Conservation (phyloP, 1,284 basidiomycete species). For the Apiotrichum mycotoxinovorans region DNA sequence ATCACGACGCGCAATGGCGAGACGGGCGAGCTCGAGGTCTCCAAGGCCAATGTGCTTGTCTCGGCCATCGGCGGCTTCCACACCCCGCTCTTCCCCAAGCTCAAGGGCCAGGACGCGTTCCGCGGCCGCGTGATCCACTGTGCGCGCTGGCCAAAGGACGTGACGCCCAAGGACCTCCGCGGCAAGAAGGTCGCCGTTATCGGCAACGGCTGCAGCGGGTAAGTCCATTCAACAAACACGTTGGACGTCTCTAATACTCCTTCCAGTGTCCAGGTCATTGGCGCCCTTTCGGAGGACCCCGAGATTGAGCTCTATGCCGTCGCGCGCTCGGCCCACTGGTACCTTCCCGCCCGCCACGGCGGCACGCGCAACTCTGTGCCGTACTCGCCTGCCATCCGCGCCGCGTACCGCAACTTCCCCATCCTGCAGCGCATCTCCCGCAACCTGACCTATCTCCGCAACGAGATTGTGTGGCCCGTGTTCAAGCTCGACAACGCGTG, state of each 20-base stretch:
- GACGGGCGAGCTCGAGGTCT: background rate
- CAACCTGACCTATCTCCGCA: background rate
- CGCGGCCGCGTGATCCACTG: constrained; percentile 24
- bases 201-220: constrained; percentile 18
- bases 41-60: constrained; percentile 19
- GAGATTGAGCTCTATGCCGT: constrained; percentile 24
- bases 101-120: constrained; percentile 24
- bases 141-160: constrained; percentile 6
- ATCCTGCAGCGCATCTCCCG: background rate
- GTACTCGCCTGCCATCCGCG: background rate
- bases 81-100: constrained; percentile 18
- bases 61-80: constrained; percentile 30
- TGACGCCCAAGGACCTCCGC: background rate
- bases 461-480: background rate
- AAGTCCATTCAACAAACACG: too few species aligned
- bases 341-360: constrained; percentile 7
- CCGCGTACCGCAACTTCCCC: background rate
- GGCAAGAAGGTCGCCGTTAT: constrained; percentile 7
- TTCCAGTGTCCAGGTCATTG: constrained; percentile 23
- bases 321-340: constrained; percentile 26
- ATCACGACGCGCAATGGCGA: background rate
- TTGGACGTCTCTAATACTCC: background rate
- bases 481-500: background rate
- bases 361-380: constrained; percentile 4
- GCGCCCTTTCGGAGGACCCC: constrained; percentile 22